Percentiles rank a stretch among this genome's conserved stretches.
Evolutionary conservation across 73 alveolate species (phyloP).

Genomic region (Paramecium sexaurelia): DNA sequence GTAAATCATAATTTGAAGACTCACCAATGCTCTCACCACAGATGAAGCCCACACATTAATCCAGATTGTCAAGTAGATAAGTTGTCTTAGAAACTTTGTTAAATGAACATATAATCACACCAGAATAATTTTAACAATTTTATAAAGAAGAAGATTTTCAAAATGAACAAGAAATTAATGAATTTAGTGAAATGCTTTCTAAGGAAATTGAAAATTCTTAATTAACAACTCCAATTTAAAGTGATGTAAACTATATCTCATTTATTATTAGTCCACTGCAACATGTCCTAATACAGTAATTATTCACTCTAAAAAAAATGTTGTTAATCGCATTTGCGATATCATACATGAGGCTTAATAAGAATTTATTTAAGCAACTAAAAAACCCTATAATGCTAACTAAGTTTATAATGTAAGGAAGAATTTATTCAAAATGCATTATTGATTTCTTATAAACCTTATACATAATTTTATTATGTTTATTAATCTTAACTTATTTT

Average conservation of each 20-base stretch:
- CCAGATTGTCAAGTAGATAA: slow-evolving; percentile 34
- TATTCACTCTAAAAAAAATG: not conserved
- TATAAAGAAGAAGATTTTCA: slow-evolving; percentile 52
- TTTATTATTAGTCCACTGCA: slow-evolving; percentile 20
- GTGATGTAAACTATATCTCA: not conserved
- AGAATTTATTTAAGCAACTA: not conserved
- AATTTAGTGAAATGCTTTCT: not conserved
- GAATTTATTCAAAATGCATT: slow-evolving; percentile 10
- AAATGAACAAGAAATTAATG: slow-evolving; percentile 12
- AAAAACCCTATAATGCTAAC: slow-evolving; percentile 20
- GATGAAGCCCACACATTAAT: not conserved
- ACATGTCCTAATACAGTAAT: slow-evolving; percentile 43
- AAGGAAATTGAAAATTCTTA: slow-evolving; percentile 33
- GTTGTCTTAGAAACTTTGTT: slow-evolving; percentile 25
- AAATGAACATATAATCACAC: slow-evolving; percentile 11
- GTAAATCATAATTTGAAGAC: not conserved
- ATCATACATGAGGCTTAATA: not conserved
- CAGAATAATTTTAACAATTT: not conserved
- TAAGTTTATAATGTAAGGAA: slow-evolving; percentile 47
- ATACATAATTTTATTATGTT: not conserved
- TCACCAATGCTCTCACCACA: slow-evolving; percentile 46
- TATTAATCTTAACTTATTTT: not conserved
- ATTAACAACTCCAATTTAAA: slow-evolving; percentile 39
- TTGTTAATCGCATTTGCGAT: not conserved
- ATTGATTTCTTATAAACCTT: not conserved